phyloP scores from a whole-genome alignment of 768 basidiomycete species.

The Rhodotorula kratochvilovae region DNA sequence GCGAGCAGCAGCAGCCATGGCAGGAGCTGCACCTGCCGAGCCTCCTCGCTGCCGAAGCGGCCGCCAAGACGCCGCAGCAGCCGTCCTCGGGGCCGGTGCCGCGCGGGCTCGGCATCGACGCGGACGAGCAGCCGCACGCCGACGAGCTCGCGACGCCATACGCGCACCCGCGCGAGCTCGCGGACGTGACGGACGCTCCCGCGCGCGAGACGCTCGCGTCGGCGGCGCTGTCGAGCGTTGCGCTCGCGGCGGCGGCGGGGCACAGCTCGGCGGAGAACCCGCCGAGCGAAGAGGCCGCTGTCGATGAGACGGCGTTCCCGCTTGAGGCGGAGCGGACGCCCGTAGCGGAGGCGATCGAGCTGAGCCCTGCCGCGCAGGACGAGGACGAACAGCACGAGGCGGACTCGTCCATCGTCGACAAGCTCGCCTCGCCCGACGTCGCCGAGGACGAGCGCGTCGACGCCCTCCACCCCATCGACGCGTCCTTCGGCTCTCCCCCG shows the following conservation, averaged over 20 bases:
- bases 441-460: neutral
- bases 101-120: neutral
- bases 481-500: neutral
- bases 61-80: too few relatives aligned
- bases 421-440: neutral
- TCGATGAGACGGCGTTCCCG: neutral
- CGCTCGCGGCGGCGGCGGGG: constrained; percentile 23
- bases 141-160: neutral
- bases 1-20: neutral
- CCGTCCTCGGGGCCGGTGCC: neutral
- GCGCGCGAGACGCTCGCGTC: constrained; percentile 11
- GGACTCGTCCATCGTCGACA: constrained; percentile 22
- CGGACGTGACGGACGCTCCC: too few relatives aligned
- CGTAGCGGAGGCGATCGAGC: neutral
- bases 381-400: neutral
- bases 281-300: neutral
- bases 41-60: constrained; percentile 1
- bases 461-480: neutral
- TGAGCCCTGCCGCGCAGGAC: neutral
- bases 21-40: constrained; percentile 28
- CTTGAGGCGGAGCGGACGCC: neutral
- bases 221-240: constrained; percentile 15
- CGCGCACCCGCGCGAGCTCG: neutral
- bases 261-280: constrained; percentile 1
- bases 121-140: neutral